Conservation (phyloP, 805 yeast genomes). For the Blastobotrys parvus region DNA sequence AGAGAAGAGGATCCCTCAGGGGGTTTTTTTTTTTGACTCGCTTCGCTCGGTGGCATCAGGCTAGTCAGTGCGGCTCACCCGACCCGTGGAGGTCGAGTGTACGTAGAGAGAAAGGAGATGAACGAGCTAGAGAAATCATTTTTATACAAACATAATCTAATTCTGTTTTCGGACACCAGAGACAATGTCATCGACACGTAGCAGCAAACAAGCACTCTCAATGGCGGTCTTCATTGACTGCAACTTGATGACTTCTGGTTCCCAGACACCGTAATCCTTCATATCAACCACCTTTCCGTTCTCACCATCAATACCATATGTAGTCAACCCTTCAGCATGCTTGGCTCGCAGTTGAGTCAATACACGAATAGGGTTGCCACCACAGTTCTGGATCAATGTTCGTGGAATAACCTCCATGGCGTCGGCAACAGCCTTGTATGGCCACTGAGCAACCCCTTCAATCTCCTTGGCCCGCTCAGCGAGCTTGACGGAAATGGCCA, state of each 20-base stretch:
- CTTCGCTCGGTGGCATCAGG: too few relatives aligned
- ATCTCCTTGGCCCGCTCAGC: slow-evolving; percentile 85
- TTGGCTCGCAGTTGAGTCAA: slow-evolving; percentile 89
- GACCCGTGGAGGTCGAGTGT: too few relatives aligned
- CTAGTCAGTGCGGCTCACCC: too few relatives aligned
- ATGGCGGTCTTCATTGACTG: slow-evolving; percentile 97
- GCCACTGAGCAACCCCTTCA: slow-evolving; percentile 97
- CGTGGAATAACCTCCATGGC: slow-evolving; percentile 98
- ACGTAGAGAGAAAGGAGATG: too few relatives aligned
- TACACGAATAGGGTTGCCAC: slow-evolving; percentile 89
- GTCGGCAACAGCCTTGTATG: slow-evolving; percentile 97
- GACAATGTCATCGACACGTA: slow-evolving; percentile 96
- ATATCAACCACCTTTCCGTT: slow-evolving; percentile 89
- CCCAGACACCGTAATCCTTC: slow-evolving; percentile 97
- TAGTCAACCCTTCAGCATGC: slow-evolving; percentile 81
- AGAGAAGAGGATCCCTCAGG: too few relatives aligned
- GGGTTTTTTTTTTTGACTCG: too few relatives aligned
- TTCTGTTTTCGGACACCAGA: slow-evolving; percentile 71
- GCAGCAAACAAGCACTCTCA: slow-evolving; percentile 88
- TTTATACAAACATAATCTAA: background rate
- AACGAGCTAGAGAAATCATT: background rate
- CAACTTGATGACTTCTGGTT: slow-evolving; percentile 95
- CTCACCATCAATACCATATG: slow-evolving; percentile 94
- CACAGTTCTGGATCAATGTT: slow-evolving; percentile 94
- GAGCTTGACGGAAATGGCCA: slow-evolving; percentile 88